These are phyloP conservation scores for Pyrenochaeta sp. DNA, from an alignment of 2,329 filamentous ascomycete species.

Conservation along the genomic window DNA sequence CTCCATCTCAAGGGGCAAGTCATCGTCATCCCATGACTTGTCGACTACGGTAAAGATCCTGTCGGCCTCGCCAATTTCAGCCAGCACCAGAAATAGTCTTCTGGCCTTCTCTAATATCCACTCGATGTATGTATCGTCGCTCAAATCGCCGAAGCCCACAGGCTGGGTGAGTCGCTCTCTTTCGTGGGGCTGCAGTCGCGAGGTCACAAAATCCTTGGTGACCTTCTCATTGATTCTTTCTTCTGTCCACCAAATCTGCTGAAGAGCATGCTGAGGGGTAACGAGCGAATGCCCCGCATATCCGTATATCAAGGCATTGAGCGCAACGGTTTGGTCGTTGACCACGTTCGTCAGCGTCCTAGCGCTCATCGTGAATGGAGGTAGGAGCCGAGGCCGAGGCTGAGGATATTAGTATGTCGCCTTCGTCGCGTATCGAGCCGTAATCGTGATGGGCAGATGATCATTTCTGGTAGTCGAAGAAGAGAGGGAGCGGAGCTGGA, in stretches of 20 bases:
- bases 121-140: slow-evolving; percentile 79
- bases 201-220: slow-evolving; percentile 71
- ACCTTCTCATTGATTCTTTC: slow-evolving; percentile 74
- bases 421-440: slow-evolving; percentile 27
- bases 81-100: slow-evolving; percentile 74
- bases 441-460: slow-evolving; percentile 25
- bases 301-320: slow-evolving; percentile 61
- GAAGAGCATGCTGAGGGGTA: slow-evolving; percentile 58
- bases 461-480: slow-evolving; percentile 35
- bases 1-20: slow-evolving; percentile 73
- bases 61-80: slow-evolving; percentile 73
- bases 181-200: slow-evolving; percentile 70
- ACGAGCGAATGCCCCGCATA: slow-evolving; percentile 61
- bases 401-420: slow-evolving; percentile 20
- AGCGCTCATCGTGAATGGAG: slow-evolving; percentile 41
- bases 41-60: slow-evolving; percentile 80
- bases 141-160: slow-evolving; percentile 72
- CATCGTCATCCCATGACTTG: slow-evolving; percentile 78
- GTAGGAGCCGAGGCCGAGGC: slow-evolving; percentile 11
- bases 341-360: slow-evolving; percentile 52
- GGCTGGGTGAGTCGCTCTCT: slow-evolving; percentile 68
- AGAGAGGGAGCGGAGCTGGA: slow-evolving; percentile 10
- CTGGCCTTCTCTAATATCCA: slow-evolving; percentile 77
- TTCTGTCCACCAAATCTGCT: slow-evolving; percentile 75
- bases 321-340: slow-evolving; percentile 54